Conservation (phyloP, 2,329 filamentous ascomycete species). For the Emergomyces orientalis region DNA sequence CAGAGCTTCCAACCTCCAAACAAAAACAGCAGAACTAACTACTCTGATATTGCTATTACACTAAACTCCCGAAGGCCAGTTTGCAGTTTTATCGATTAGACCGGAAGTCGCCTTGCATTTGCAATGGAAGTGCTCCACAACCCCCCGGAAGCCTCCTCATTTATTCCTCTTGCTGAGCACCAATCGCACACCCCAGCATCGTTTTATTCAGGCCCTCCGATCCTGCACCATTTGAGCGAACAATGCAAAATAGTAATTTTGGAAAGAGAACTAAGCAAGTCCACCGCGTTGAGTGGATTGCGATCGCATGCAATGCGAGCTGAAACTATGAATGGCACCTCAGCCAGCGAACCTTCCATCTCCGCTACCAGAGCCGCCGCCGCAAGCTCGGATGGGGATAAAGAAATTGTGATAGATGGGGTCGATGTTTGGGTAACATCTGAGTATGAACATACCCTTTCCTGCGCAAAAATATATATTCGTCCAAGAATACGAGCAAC, state of each 20-base stretch:
- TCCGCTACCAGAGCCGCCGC: slow-evolving; percentile 11
- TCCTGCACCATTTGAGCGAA: slow-evolving; percentile 40
- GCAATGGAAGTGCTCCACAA: slow-evolving; percentile 36
- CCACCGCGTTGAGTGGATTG: slow-evolving; percentile 28
- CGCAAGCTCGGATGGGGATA: slow-evolving; percentile 17
- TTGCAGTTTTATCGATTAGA: background rate
- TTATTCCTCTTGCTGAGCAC: slow-evolving; percentile 37
- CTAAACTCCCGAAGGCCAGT: background rate
- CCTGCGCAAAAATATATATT: background rate
- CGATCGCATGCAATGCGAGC: slow-evolving; percentile 16
- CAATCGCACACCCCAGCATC: slow-evolving; percentile 41
- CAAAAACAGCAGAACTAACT: background rate
- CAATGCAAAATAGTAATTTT: slow-evolving; percentile 37
- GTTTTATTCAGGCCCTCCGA: slow-evolving; percentile 39
- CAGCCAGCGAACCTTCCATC: background rate
- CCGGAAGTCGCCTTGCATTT: background rate
- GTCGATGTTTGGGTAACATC: slow-evolving; percentile 42
- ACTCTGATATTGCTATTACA: background rate
- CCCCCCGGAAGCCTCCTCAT: slow-evolving; percentile 32
- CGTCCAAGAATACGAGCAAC: background rate
- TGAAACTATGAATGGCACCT: slow-evolving; percentile 11
- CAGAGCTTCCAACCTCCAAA: background rate
- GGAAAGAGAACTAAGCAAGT: slow-evolving; percentile 31
- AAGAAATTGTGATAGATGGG: slow-evolving; percentile 30
- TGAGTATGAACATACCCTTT: slow-evolving; percentile 29